Evolutionary conservation across 139 green algal species (phyloP).

Genomic region (Picochlorum sp.): DNA sequence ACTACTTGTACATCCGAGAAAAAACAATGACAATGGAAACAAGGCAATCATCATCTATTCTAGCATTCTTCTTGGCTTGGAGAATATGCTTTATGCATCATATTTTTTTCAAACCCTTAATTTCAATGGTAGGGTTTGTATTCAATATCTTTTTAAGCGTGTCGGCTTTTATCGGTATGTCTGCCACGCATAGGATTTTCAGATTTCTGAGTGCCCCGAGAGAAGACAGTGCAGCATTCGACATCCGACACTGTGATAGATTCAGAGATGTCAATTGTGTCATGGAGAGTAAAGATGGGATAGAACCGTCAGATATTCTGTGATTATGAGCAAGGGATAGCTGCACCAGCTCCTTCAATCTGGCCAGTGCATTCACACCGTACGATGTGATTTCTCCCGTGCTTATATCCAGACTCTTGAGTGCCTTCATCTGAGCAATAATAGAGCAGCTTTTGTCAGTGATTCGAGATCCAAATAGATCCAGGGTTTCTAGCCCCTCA

Average conservation of each 20-base stretch:
- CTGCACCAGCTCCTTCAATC: background rate
- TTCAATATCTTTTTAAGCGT: slow-evolving; percentile 3
- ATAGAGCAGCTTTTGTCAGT: slow-evolving; percentile 22
- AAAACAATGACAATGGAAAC: background rate
- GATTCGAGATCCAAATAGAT: slow-evolving; percentile 36
- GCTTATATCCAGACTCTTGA: slow-evolving; percentile 26
- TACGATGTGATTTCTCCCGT: slow-evolving; percentile 12
- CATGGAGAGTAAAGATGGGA: slow-evolving; percentile 13
- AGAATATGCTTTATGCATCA: no score
- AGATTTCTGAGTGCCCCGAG: slow-evolving; percentile 6
- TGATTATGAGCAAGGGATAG: slow-evolving; percentile 22
- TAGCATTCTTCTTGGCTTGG: no score
- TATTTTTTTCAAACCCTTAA: no score
- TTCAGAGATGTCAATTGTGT: slow-evolving; percentile 24
- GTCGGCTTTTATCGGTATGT: background rate
- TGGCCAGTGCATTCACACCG: slow-evolving; percentile 8
- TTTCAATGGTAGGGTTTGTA: background rate
- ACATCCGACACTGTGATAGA: slow-evolving; percentile 25
- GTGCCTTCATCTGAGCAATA: background rate
- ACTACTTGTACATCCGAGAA: background rate
- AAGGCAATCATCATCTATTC: background rate
- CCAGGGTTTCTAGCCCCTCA: slow-evolving; percentile 24
- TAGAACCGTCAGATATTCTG: slow-evolving; percentile 11
- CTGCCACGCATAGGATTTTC: background rate
- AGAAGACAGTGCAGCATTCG: slow-evolving; percentile 10